phyloP scores from a whole-genome alignment of 495 filamentous ascomycete species.

The Podospora anserina region DNA sequence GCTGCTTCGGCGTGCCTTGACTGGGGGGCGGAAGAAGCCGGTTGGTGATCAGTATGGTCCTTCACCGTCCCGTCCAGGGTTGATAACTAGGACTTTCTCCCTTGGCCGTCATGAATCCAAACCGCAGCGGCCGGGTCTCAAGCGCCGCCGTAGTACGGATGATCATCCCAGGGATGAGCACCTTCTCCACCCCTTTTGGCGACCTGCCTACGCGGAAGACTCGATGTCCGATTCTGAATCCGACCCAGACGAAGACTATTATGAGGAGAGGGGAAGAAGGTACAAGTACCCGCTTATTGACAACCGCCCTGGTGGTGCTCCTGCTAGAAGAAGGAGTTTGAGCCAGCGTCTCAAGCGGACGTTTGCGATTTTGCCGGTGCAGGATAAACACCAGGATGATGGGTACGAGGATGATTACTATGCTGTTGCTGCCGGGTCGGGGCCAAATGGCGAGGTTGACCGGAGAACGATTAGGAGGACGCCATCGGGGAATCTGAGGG shows the following conservation, averaged over 20 bases:
- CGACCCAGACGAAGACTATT: constrained; percentile 31
- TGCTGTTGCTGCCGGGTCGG: constrained; percentile 25
- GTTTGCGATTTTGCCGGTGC: constrained; percentile 51
- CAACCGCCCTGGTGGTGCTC: constrained; percentile 38
- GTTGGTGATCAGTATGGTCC: constrained; percentile 35
- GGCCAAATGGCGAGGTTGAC: constrained; percentile 37
- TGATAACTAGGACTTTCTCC: constrained; percentile 45
- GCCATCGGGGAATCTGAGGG: constrained; percentile 47
- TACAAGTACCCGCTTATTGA: constrained; percentile 41
- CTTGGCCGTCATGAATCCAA: constrained; percentile 32
- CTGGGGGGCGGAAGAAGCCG: constrained; percentile 50
- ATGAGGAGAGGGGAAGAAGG: constrained; percentile 22
- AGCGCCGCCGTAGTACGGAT: constrained; percentile 39
- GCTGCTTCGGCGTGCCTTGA: constrained; percentile 57
- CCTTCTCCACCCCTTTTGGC: constrained; percentile 78
- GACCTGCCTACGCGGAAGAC: constrained; percentile 69
- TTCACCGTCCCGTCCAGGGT: constrained; percentile 43
- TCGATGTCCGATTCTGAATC: constrained; percentile 41
- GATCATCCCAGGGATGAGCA: constrained; percentile 45
- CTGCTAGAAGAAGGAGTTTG: constrained; percentile 40
- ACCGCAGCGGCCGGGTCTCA: constrained; percentile 30
- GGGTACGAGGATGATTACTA: constrained; percentile 35
- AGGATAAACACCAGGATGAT: constrained; percentile 31
- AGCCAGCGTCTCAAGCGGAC: constrained; percentile 48
- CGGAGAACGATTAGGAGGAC: constrained; percentile 50